Percentiles rank a stretch among this genome's conserved stretches.
phyloP scores from a whole-genome alignment of 139 green algal species.

The Gonium pectorale region DNA sequence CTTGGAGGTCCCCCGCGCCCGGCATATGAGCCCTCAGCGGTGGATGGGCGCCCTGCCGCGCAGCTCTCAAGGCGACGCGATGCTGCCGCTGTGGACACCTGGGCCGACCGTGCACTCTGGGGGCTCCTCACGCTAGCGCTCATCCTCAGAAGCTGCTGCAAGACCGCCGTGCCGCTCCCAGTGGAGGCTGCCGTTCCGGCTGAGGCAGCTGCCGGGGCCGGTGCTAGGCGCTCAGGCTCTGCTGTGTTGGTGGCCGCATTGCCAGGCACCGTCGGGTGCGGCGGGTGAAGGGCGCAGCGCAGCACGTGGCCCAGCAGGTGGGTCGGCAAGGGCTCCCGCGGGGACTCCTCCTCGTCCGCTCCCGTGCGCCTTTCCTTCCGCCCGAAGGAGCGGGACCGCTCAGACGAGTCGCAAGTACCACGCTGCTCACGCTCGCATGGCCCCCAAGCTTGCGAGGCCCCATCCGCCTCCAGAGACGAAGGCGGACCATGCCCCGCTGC shows the following conservation, averaged over 20 bases:
- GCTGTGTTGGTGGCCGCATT: neutral
- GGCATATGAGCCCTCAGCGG: too few species aligned
- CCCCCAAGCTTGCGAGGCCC: neutral
- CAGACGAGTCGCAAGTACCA: too few species aligned
- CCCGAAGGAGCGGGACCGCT: too few species aligned
- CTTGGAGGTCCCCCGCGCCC: too few species aligned
- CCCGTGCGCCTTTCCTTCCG: neutral
- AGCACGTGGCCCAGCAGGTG: slow-evolving; percentile 37
- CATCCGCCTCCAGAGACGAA: neutral
- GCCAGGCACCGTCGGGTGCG: neutral
- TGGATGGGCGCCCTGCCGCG: too few species aligned
- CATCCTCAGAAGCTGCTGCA: neutral
- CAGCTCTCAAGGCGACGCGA: too few species aligned
- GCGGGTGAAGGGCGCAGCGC: neutral
- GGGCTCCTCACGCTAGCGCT: neutral
- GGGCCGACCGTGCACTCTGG: neutral
- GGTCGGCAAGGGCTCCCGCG: slow-evolving; percentile 13
- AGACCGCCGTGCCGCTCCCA: neutral
- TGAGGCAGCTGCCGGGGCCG: neutral
- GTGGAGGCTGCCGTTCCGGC: neutral
- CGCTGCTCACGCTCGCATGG: neutral
- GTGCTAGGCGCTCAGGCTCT: neutral
- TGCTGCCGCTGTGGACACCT: too few species aligned
- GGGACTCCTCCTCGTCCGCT: neutral
- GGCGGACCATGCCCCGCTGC: neutral